Base-by-base conservation (phyloP, 768 basidiomycete genomes). In the Pleurotus citrinopileatus region DNA sequence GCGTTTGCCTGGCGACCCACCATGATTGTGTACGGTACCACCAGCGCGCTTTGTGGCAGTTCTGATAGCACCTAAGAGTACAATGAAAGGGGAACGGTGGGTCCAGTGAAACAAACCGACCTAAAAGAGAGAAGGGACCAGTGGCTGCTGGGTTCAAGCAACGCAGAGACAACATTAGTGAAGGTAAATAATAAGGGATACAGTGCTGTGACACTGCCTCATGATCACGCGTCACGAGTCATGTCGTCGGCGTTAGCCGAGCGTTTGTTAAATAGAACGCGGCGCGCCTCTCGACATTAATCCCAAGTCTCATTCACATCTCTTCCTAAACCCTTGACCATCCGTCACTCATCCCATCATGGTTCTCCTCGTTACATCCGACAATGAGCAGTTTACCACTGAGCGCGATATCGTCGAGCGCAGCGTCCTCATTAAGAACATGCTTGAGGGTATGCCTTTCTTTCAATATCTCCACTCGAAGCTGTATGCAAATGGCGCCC, bases 31-130 rank as follows among this genome's bases (percentile, higher is more conserved):
- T 2, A 94, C 89, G 6, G 89, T 91, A 36, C 97, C 97, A 61
- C 95, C 96, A 42, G 94, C 96, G 38, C 93, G 86, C 71, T 99
- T 99, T 54, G 97, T 98, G 29, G 97, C 94, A 10, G 89, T 96
- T 65, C 96, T 87, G 45, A 96, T 76, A 38, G 94, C 82, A 26
- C 87, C 86, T 63, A 72, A 53, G 12, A 26, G 48, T 17, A 32
- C 22, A 51, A 34, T 7, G 3, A 17, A 20, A 15, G 26, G 19
- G 10, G 48, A 51, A 13, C n/a, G 10, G 29, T n/a, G 34, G 48
- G 28, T 15, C 29, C 17, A 28, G 12, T 2, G 17, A 5, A 19
- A 32, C 22, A 51, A 34, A 58, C 56, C 27, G 59, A 79, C 76
- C 72, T 42, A 78, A 60, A 42, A 69, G 37, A 26, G 83, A 79